A percentile compares a stretch with the other conserved stretches of the same genome.
These are phyloP conservation scores for Vigna nakashimae DNA, from an alignment of 306 rosid species.

Conservation along the genomic window DNA sequence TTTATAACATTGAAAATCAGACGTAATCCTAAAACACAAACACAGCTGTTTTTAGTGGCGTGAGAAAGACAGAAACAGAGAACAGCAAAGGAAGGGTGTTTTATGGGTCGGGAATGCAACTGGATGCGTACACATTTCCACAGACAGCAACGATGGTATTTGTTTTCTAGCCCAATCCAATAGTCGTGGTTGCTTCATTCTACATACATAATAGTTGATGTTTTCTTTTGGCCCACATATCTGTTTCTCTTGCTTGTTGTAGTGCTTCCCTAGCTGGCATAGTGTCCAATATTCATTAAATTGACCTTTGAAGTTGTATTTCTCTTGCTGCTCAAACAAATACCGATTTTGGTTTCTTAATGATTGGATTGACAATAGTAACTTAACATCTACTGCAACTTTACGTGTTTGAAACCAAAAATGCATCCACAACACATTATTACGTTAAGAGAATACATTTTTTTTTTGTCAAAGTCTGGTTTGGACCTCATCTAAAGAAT, in stretches of 20 bases:
- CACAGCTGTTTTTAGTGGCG: no score
- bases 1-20: no score
- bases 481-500: neutral
- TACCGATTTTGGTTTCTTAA: neutral
- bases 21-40: no score
- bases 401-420: neutral
- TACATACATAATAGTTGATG: neutral
- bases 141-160: neutral
- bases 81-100: no score
- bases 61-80: no score
- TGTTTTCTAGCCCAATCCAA: constrained; percentile 11
- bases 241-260: neutral
- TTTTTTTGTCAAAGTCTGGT: neutral
- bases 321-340: no score
- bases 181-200: neutral
- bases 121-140: no score
- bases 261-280: neutral
- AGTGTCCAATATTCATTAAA: neutral
- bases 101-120: no score
- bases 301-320: neutral
- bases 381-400: neutral
- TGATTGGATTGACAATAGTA: neutral
- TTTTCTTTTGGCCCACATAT: neutral
- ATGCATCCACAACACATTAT: neutral
- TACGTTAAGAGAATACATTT: neutral